Base-by-base conservation (phyloP, 257 asterid species). In the Petunia secreta region DNA sequence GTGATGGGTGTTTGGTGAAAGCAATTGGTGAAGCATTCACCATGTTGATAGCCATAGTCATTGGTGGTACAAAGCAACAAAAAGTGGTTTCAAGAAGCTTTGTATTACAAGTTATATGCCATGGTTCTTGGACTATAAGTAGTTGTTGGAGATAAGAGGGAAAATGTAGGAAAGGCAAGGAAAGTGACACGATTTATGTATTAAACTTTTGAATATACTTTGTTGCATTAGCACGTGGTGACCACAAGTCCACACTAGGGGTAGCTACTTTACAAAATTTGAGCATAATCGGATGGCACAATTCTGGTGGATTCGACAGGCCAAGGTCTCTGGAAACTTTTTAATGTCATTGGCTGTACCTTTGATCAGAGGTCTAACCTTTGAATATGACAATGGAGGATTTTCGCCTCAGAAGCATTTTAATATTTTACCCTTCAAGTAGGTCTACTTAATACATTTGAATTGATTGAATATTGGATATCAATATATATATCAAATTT, bases 121-220 rank as follows among this genome's bases (percentile, higher is more conserved):
- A 75, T 50, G 68, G 74, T 50, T 63, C 5, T 44, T 62, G 77
- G 37, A 16, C 38, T 71, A 8, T 40, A 69, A 43, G 25, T 46
- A 25, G 59, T 69, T 48, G 77, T 71, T 71, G 77, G 77, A 71
- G 77, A 71, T 71, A 63, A 83, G 91, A 80, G 71, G 58, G 36
- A 25, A 11, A 39, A 13, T 75, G 48, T n/a, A 85, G 85, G 92
- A 84, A 87, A 89, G 97, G 96, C 84, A 80, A 90, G 63, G 87
- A 92, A 82, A 62, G 85, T 67, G 91, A 92, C 97, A 90, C 96
- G 96, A 87, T 82, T 71, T 36, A 36, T n/a, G 34, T 14, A 55
- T 40, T 79, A 60, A 74, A 41, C 68, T 25, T 80, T 78, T 64
- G 10, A 53, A 10, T 55, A 54, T 75, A 9, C 11, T 84, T 34